Percentiles rank a stretch among this genome's conserved stretches.
Evolutionary conservation across 1,284 basidiomycete genomes (phyloP).

Genomic region (Coniferiporia weirii): DNA sequence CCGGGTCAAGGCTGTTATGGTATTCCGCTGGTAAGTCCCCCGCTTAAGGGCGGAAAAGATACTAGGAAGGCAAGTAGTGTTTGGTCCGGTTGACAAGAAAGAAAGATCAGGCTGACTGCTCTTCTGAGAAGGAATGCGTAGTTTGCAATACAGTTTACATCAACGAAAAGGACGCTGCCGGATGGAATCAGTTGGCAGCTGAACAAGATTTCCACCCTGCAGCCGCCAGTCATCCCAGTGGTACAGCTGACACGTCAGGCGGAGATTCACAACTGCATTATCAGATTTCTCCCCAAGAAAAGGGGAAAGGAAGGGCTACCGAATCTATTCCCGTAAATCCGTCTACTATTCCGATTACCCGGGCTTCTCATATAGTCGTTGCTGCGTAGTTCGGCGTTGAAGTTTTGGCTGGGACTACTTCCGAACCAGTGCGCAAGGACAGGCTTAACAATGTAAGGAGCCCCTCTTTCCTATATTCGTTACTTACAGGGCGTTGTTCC

Average conservation of each 20-base stretch:
- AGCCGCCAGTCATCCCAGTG: neutral
- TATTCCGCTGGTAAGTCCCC: constrained; percentile 67
- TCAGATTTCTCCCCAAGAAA: neutral
- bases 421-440: neutral
- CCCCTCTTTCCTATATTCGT: too few species aligned
- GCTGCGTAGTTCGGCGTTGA: neutral
- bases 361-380: neutral
- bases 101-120: neutral
- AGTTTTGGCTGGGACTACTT: neutral
- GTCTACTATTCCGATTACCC: neutral
- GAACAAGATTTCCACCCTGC: constrained; percentile 17
- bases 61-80: constrained; percentile 50
- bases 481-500: too few species aligned
- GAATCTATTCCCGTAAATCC: neutral
- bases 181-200: constrained; percentile 43
- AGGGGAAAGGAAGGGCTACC: neutral
- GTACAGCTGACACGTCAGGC: too few species aligned
- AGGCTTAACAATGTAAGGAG: neutral
- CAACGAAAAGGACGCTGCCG: constrained; percentile 45
- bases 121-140: constrained; percentile 63
- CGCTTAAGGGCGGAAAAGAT: constrained; percentile 57
- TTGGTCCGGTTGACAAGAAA: neutral
- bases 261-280: neutral
- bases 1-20: constrained; percentile 61
- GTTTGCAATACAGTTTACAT: constrained; percentile 62